phyloP scores from a whole-genome alignment of 495 filamentous ascomycete species.

The Aspergillus ellipticus region DNA sequence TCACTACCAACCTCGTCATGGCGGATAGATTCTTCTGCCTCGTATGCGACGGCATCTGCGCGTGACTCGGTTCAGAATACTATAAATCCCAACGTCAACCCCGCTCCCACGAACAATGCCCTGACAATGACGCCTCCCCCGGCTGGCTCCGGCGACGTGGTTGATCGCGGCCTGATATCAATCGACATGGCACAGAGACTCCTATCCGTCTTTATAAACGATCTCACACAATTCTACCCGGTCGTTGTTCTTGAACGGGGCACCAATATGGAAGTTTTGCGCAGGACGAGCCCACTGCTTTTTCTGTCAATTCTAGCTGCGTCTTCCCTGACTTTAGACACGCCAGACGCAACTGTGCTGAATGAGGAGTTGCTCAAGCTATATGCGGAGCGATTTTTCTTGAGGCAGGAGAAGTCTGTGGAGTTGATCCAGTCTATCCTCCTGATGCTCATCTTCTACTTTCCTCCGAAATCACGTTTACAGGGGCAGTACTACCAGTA shows the following conservation, averaged over 20 bases:
- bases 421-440: background rate
- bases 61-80: background rate
- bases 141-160: background rate
- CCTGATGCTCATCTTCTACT: background rate
- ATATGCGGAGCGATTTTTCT: background rate
- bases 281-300: background rate
- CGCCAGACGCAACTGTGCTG: background rate
- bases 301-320: background rate
- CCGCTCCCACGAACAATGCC: background rate
- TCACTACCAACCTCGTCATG: background rate
- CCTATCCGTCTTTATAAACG: background rate
- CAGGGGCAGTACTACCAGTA: slow-evolving; percentile 3
- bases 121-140: background rate
- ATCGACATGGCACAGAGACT: background rate
- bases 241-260: background rate
- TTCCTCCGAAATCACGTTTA: background rate
- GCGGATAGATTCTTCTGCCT: background rate
- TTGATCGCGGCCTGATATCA: background rate
- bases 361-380: background rate
- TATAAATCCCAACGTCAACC: background rate
- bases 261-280: background rate
- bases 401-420: background rate
- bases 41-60: background rate
- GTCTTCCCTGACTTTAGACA: background rate
- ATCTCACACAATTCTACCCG: background rate